phyloP scores from a whole-genome alignment of 2,329 filamentous ascomycete species.

The Sporothrix globosa region DNA sequence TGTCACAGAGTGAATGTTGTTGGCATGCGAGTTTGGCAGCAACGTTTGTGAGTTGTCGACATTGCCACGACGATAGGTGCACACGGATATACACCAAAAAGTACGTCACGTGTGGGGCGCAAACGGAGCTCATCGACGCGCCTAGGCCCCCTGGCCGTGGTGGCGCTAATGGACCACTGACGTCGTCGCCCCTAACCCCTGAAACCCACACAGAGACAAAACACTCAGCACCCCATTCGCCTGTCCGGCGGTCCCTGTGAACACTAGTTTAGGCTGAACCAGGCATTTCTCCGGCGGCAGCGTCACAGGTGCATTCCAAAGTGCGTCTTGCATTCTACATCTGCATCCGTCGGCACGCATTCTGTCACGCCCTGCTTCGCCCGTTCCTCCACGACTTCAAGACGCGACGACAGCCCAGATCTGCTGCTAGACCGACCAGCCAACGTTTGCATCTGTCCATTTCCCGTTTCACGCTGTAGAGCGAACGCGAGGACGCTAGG shows the following conservation, averaged over 20 bases:
- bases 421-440: not conserved
- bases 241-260: not conserved
- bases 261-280: slow-evolving; percentile 25
- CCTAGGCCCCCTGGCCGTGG: not conserved
- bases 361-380: not conserved
- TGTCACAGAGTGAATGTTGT: not conserved
- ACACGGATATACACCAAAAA: not conserved
- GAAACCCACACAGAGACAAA: not conserved
- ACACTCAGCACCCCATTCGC: slow-evolving; percentile 17
- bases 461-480: not conserved
- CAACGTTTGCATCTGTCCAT: not conserved
- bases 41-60: not conserved
- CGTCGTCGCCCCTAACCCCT: slow-evolving; percentile 16
- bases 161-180: slow-evolving; percentile 9
- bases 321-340: slow-evolving; percentile 6
- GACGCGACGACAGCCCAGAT: slow-evolving; percentile 7
- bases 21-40: not conserved
- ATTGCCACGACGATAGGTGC: not conserved
- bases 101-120: not conserved
- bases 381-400: not conserved
- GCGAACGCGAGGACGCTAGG: not conserved
- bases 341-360: not conserved
- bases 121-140: not conserved
- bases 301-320: slow-evolving; percentile 18
- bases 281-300: slow-evolving; percentile 13